Evolutionary conservation across 1,284 basidiomycete genomes (phyloP), one percentile per base, ranked within the genome.

Genomic region (Coniferiporia weirii): DNA sequence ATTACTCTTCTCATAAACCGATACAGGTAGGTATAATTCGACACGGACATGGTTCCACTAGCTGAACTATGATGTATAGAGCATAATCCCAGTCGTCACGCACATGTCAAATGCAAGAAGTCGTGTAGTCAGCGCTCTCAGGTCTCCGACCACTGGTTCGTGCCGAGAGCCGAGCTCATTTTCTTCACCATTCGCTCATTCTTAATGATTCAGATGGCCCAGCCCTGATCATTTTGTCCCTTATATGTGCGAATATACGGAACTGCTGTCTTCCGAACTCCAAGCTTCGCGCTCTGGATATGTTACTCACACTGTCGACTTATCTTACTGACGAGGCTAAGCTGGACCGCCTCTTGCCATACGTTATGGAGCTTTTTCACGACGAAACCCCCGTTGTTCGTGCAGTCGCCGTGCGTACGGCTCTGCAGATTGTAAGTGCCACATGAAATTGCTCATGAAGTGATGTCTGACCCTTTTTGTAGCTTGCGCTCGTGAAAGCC

Each of bases 311-410:
- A 1, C 78, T 98, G 4, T 83, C 85, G 3, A 81, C 83, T 1
- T 89, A 91, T 68, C 79, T 99, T 36, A 92, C 91, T 0, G 97
- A 99, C 68, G 96, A 98, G 71, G 93, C 94, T 13, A 96, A 96
- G 69, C 76, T 99, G 50, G 97, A 99, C 70, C 85, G 95, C 3
- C 85, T 98, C 72, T 78, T 98, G 1, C 97, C 97, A 0, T 98
- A 93, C 66, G 82, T 97, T 27, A 86, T 98, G 4, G 91, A 95
- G 47, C 77, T 98, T 10, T 73, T 98, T 19, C 87, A 91, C 60
- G 95, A 99, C 66, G 91, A 94, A 17, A 82, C 84, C 1, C 83
- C 92, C 0, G 74, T 84, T 8, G 95, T 99, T 0, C 84, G 95
- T 20, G 80, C 84, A 1, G 85, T 87, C 1, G 89, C 93, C 0